These are phyloP conservation scores for Gentiana dahurica DNA, from an alignment of 257 asterid genomes.

Conservation along the genomic window DNA sequence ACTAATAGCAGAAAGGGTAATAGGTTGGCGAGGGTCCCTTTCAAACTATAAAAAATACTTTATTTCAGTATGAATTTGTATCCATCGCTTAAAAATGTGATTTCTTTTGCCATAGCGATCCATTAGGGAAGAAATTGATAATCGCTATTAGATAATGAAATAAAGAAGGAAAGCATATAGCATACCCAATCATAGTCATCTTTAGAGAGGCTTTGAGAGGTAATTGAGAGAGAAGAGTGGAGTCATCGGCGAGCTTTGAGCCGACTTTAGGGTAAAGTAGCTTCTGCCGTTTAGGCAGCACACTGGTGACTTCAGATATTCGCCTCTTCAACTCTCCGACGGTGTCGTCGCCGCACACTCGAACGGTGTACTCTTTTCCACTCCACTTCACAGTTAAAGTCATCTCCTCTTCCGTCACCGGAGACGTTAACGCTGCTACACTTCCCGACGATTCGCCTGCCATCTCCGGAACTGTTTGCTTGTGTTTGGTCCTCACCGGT, in stretches of 20 bases:
- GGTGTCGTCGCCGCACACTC: conserved; percentile 86
- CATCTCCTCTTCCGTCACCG: conserved; percentile 71
- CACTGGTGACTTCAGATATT: conserved; percentile 71
- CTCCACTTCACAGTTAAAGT: conserved; percentile 90
- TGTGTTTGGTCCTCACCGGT: background rate
- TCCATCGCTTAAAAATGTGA: too few relatives aligned
- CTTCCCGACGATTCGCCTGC: conserved; percentile 43
- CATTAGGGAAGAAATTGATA: too few relatives aligned
- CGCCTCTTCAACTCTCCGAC: conserved; percentile 86
- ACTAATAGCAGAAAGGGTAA: too few relatives aligned
- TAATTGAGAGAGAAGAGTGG: conserved; percentile 60
- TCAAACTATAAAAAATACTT: too few relatives aligned
- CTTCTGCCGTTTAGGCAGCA: conserved; percentile 87
- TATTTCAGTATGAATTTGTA: too few relatives aligned
- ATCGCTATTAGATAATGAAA: too few relatives aligned
- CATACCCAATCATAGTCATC: conserved; percentile 93
- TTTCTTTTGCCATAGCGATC: too few relatives aligned
- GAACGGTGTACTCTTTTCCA: conserved; percentile 81
- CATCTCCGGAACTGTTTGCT: conserved; percentile 21
- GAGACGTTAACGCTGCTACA: conserved; percentile 31
- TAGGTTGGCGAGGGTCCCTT: too few relatives aligned
- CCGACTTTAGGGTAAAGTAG: conserved; percentile 90
- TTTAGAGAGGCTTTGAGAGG: conserved; percentile 74
- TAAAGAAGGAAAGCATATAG: background rate
- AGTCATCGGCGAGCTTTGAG: conserved; percentile 75